Percentiles rank a stretch among this genome's conserved stretches.
Evolutionary conservation across 2,329 filamentous ascomycete species (phyloP).

Genomic region (Hirsutella minnesotensis): DNA sequence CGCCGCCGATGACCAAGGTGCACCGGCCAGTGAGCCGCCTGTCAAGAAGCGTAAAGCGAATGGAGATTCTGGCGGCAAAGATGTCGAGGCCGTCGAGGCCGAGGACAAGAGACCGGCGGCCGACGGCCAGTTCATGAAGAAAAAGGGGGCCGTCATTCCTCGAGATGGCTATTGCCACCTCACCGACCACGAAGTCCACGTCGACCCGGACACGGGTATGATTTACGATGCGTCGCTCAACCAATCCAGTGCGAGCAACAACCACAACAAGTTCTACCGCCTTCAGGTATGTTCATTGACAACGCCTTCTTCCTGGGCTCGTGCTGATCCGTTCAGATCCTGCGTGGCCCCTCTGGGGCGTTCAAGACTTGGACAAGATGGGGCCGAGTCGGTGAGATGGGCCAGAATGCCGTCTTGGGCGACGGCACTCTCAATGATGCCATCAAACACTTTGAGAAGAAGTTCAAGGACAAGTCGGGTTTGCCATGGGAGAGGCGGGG

Average conservation of each 20-base stretch:
- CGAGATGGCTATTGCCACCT: constrained; percentile 34
- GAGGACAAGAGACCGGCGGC: constrained; percentile 23
- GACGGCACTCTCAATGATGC: constrained; percentile 29
- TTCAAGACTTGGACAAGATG: constrained; percentile 65
- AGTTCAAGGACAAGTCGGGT: constrained; percentile 52
- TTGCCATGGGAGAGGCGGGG: constrained; percentile 40
- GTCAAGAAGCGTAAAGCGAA: constrained; percentile 17
- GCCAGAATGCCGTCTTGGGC: constrained; percentile 34
- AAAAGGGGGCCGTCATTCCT: constrained; percentile 32
- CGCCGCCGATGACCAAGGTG: constrained; percentile 11
- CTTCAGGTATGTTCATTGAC: constrained; percentile 36
- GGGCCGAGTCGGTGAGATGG: constrained; percentile 61
- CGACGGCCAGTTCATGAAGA: constrained; percentile 34
- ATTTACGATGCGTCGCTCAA: constrained; percentile 75
- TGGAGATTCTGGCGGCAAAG: background rate
- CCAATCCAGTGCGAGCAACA: constrained; percentile 58
- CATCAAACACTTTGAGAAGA: constrained; percentile 41
- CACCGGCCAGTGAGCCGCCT: constrained; percentile 10
- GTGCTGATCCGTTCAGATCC: no score
- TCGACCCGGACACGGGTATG: constrained; percentile 46
- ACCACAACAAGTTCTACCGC: constrained; percentile 78
- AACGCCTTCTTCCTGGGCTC: no score
- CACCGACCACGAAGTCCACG: constrained; percentile 42
- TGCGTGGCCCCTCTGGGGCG: constrained; percentile 23
- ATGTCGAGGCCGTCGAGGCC: constrained; percentile 20